Conservation (phyloP, 1,139 yeast species). For the Geotrichum europaeum region DNA sequence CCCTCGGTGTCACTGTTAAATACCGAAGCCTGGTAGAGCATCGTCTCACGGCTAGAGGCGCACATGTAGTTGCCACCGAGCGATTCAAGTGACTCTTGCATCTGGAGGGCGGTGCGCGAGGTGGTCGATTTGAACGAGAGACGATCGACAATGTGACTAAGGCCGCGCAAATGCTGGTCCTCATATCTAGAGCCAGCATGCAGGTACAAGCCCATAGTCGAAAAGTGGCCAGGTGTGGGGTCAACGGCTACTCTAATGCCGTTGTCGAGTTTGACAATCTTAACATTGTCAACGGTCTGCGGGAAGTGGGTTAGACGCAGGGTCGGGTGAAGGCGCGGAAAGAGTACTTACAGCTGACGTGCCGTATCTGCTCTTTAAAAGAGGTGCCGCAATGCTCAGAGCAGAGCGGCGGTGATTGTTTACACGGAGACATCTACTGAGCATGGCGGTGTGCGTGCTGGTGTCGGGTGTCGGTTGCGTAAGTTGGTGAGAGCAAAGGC, state of each 20-base stretch:
- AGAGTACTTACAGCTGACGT: background rate
- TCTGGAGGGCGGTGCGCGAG: slow-evolving; percentile 54
- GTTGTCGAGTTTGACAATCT: slow-evolving; percentile 47
- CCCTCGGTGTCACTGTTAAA: slow-evolving; percentile 79
- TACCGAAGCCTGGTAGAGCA: slow-evolving; percentile 91
- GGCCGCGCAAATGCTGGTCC: slow-evolving; percentile 48
- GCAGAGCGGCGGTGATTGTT: background rate
- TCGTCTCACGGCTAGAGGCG: slow-evolving; percentile 84
- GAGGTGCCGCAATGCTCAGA: background rate
- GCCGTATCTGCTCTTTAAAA: slow-evolving; percentile 3
- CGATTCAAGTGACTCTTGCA: slow-evolving; percentile 69
- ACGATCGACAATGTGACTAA: slow-evolving; percentile 79
- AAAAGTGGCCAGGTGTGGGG: slow-evolving; percentile 82
- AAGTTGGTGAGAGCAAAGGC: background rate
- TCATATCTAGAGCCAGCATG: slow-evolving; percentile 91
- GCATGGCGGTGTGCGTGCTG: background rate
- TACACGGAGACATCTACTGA: slow-evolving; percentile 3
- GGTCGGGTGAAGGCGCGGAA: background rate
- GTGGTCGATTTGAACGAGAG: slow-evolving; percentile 78
- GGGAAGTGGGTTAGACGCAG: background rate
- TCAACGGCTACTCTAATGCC: slow-evolving; percentile 83
- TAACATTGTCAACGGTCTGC: slow-evolving; percentile 4
- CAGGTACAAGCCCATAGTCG: slow-evolving; percentile 83
- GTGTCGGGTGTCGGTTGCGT: background rate
- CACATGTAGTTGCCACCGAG: slow-evolving; percentile 95